Conservation (phyloP, 2,329 filamentous ascomycete genomes). For the Penicillium decumbens region DNA sequence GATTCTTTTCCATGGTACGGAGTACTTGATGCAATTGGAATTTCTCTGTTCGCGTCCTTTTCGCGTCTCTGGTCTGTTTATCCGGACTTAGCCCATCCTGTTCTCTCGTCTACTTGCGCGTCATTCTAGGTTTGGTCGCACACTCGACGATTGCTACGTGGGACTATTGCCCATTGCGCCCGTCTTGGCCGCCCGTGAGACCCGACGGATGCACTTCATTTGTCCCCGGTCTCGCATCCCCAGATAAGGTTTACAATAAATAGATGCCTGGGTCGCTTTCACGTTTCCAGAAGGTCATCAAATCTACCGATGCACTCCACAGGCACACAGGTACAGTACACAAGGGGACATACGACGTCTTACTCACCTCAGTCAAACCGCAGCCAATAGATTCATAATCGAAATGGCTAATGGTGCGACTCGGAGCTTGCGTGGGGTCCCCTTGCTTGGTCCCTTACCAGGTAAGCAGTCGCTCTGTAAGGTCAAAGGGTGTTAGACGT, state of each 20-base stretch:
- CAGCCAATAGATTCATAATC: neutral
- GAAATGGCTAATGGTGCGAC: slow-evolving; percentile 4
- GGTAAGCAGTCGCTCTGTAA: slow-evolving; percentile 14
- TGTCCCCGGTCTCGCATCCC: slow-evolving; percentile 8
- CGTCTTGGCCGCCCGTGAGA: slow-evolving; percentile 12
- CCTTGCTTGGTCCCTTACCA: slow-evolving; percentile 20
- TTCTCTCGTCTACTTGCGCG: neutral
- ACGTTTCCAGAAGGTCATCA: slow-evolving; percentile 9
- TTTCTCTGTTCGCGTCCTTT: neutral
- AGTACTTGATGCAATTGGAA: slow-evolving; percentile 9
- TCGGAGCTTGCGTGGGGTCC: slow-evolving; percentile 13
- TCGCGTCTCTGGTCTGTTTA: neutral
- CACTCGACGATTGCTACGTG: slow-evolving; percentile 9
- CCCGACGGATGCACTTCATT: slow-evolving; percentile 13
- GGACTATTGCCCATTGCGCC: slow-evolving; percentile 1
- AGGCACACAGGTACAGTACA: neutral
- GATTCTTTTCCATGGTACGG: slow-evolving; percentile 7
- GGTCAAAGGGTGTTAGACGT: slow-evolving; percentile 14
- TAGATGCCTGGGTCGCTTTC: slow-evolving; percentile 12
- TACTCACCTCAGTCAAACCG: neutral
- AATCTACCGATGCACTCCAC: neutral
- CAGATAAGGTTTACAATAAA: slow-evolving; percentile 18
- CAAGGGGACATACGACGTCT: slow-evolving; percentile 3
- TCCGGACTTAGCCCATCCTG: neutral
- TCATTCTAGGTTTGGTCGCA: slow-evolving; percentile 3